Conservation (phyloP, 2,329 filamentous ascomycete genomes). For the Paraconiothyrium brasiliense region DNA sequence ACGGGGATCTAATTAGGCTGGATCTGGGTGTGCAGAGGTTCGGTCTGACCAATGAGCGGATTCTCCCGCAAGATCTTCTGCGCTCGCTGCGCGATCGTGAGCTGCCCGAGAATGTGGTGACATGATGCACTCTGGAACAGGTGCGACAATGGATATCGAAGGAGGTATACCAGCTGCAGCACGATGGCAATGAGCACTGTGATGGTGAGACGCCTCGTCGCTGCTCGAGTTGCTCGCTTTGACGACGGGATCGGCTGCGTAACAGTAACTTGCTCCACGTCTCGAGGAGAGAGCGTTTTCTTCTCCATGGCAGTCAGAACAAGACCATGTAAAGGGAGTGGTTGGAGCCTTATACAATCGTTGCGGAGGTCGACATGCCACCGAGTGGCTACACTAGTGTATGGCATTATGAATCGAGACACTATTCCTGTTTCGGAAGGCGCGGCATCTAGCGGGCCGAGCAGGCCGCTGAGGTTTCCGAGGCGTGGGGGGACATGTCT, state of each 20-base stretch:
- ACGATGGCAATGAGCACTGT: slow-evolving; percentile 20
- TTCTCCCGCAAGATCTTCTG: slow-evolving; percentile 48
- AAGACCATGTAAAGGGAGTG: background rate
- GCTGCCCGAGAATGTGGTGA: slow-evolving; percentile 8
- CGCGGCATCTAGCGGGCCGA: no score
- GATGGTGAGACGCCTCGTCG: slow-evolving; percentile 19
- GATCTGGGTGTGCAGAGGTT: background rate
- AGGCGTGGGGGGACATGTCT: no score
- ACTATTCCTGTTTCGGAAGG: slow-evolving; percentile 8
- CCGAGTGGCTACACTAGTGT: no score
- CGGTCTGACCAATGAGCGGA: slow-evolving; percentile 51
- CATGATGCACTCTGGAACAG: background rate
- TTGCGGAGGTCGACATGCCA: background rate
- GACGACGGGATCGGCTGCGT: slow-evolving; percentile 4
- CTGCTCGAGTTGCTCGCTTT: slow-evolving; percentile 7
- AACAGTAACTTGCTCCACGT: slow-evolving; percentile 11
- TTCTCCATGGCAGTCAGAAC: slow-evolving; percentile 18
- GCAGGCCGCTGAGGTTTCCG: no score
- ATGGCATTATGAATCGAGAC: slow-evolving; percentile 3
- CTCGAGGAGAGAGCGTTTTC: slow-evolving; percentile 2
- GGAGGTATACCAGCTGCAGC: slow-evolving; percentile 3
- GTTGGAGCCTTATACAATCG: background rate
- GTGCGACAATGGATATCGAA: background rate
- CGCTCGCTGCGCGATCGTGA: slow-evolving; percentile 44
- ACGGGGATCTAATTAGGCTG: slow-evolving; percentile 26